Evolutionary conservation across 371 early-diverging fungal species (phyloP).

Genomic region (Apophysomyces elegans): DNA sequence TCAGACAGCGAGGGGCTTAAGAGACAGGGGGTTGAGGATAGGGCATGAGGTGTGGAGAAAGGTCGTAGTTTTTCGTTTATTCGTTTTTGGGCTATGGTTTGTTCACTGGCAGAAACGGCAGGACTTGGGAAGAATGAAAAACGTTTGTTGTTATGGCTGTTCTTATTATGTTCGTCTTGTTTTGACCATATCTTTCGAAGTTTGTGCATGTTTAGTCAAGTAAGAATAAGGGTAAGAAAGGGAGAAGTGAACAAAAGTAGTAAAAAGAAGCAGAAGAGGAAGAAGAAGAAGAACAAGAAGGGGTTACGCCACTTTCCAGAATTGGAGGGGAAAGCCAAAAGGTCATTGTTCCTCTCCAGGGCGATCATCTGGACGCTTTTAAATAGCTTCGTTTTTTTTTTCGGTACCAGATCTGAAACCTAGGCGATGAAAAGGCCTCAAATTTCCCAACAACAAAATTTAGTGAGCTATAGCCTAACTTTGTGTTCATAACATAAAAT

Average conservation of each 20-base stretch:
- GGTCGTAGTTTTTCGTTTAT: not conserved
- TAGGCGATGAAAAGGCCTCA: not conserved
- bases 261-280: not conserved
- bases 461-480: too few species aligned
- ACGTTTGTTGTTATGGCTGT: not conserved
- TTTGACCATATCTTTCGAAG: not conserved
- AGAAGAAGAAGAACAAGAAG: not conserved
- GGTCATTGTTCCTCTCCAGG: not conserved
- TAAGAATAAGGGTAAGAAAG: not conserved
- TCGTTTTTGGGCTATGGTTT: not conserved
- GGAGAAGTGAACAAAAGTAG: not conserved
- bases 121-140: constrained; percentile 6
- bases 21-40: not conserved
- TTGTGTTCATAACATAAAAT: not conserved
- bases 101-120: constrained; percentile 2
- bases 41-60: not conserved
- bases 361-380: not conserved
- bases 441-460: not conserved
- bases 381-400: not conserved
- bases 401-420: constrained; percentile 6
- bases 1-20: too few species aligned
- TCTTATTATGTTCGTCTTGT: not conserved
- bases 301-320: constrained; percentile 10
- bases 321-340: not conserved
- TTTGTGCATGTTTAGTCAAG: not conserved